A percentile compares a stretch with the other conserved stretches of the same genome.
These are phyloP conservation scores for sunflower (Helianthus annuus) DNA, from an alignment of 129 eudicot species.

Conservation along the genomic window DNA sequence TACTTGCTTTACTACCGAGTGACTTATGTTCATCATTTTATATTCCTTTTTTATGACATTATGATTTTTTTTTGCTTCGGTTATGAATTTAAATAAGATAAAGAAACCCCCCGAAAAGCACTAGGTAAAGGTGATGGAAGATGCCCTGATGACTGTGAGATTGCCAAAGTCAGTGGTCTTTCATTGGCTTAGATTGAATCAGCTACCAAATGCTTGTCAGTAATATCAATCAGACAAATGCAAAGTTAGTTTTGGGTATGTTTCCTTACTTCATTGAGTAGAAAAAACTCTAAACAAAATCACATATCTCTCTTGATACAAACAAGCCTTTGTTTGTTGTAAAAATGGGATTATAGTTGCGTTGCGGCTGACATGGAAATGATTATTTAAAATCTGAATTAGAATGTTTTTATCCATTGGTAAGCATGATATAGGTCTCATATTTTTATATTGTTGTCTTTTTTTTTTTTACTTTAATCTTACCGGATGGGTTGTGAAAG, in stretches of 20 bases:
- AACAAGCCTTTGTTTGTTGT: too few relatives aligned
- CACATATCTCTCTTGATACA: too few relatives aligned
- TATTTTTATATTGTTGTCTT: too few relatives aligned
- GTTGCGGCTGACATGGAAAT: too few relatives aligned
- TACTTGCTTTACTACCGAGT: too few relatives aligned
- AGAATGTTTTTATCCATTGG: neutral
- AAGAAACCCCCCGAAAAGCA: constrained; percentile 63
- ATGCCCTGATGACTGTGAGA: constrained; percentile 60
- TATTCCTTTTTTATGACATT: too few relatives aligned
- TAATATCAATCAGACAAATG: constrained; percentile 59
- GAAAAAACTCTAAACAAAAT: neutral
- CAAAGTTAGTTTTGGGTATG: constrained; percentile 58
- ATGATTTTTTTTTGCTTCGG: too few relatives aligned
- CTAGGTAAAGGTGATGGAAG: constrained; percentile 49
- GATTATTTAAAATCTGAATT: neutral
- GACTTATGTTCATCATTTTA: too few relatives aligned
- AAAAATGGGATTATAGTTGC: too few relatives aligned
- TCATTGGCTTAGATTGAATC: constrained; percentile 66
- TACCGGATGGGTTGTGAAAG: too few relatives aligned
- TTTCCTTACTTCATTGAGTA: neutral
- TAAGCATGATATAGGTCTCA: too few relatives aligned
- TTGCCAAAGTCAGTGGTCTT: constrained; percentile 76
- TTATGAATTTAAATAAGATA: constrained; percentile 43
- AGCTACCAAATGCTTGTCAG: constrained; percentile 79
- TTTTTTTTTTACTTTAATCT: too few relatives aligned